Evolutionary conservation across 352 stramenopile species (phyloP).

Genomic region (Phytophthora boehmeriae): DNA sequence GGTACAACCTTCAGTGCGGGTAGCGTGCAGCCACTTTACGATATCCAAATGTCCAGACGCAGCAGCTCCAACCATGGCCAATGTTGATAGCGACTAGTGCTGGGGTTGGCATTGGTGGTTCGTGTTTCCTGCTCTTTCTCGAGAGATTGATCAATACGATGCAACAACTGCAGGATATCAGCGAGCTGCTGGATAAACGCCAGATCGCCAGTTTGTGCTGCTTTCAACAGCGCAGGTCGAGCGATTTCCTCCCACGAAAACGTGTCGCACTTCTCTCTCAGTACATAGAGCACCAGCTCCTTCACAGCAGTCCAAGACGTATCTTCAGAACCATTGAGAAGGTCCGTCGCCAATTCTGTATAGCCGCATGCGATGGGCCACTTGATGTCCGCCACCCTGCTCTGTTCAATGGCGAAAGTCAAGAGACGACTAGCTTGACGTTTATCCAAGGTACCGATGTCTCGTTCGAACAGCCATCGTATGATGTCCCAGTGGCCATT

Average conservation of each 20-base stretch:
- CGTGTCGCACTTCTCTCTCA: not conserved
- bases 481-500: conserved; percentile 1
- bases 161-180: not conserved
- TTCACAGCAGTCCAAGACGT: not conserved
- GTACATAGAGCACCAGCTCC: not conserved
- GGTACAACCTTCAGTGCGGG: not conserved
- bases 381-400: conserved; percentile 2
- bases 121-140: not conserved
- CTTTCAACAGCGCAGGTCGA: not conserved
- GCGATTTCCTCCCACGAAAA: too few species aligned
- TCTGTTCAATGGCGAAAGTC: not conserved
- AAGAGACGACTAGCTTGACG: not conserved
- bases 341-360: too few species aligned
- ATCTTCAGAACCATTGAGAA: not conserved
- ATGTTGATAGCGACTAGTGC: not conserved
- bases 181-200: too few species aligned
- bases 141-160: not conserved
- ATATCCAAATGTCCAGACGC: not conserved
- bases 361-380: not conserved
- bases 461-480: not conserved
- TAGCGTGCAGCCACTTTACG: conserved; percentile 2
- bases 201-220: not conserved
- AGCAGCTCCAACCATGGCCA: conserved; percentile 1
- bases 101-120: too few species aligned
- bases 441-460: not conserved